Evolutionary conservation across 2,329 filamentous ascomycete genomes (phyloP), one percentile per base, ranked within the genome.

Genomic region (Ascochyta clinopodiicola): DNA sequence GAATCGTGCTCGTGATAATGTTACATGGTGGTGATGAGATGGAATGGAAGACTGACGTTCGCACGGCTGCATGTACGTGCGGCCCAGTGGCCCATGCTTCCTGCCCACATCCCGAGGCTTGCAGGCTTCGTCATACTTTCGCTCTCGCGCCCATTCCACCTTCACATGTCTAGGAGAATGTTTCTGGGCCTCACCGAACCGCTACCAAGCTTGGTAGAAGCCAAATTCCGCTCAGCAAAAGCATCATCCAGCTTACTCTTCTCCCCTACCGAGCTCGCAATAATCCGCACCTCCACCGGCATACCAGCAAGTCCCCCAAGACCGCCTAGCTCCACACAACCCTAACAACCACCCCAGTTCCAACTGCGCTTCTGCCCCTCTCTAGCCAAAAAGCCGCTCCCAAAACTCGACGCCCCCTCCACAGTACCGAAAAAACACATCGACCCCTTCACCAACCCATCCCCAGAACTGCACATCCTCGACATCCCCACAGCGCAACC

Each of bases 311-410:
- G 74, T 67, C 50, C 12, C 15, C 12, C 29, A 31, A 31, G 60
- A 17, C 17, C 17, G 17, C 17, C 17, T 17, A 17, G 17, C 17
- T 45, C 19, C 31, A 19, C 27, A 25, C 10, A 19, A 21, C 45
- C 6, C 64, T 70, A 38, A 71, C 57, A 4, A 44, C 15, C 9
- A 32, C 21, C 25, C n/a, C 43, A 90, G 88, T 90, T 91, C 69
- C 89, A 92, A 75, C 78, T 92, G 2, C 87, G 88, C 46, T 91
- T 86, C 78, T 88, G 88, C 8, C 88, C 88, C 0, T 77, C 87
- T 0, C 80, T 92, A 4, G 86, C 86, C 43, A 84, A 84, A 66
- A 91, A 91, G 67, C 88, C 88, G 4, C 57, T 66, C 10, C 61
- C 70, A 2, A 60, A 67, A n/a, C 61, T 85, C 81, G 64, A 77